These are phyloP conservation scores for Quillaja saponaria DNA, from an alignment of 306 rosid genomes.

Conservation along the genomic window DNA sequence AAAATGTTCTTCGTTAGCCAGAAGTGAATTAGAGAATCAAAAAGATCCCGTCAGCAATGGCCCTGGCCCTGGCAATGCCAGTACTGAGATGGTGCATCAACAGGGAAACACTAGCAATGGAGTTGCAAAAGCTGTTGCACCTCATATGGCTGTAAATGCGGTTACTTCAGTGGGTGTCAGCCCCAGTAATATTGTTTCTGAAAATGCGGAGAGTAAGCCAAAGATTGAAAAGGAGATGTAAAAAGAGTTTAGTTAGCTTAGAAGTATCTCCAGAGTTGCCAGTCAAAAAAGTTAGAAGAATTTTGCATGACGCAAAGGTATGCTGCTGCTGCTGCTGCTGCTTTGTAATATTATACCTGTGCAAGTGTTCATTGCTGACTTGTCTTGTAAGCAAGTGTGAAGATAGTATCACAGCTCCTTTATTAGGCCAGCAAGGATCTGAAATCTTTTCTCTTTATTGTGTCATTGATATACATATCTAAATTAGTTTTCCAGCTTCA, in stretches of 20 bases:
- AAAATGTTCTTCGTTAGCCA: slow-evolving; percentile 71
- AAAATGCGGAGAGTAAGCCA: slow-evolving; percentile 54
- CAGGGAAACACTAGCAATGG: slow-evolving; percentile 51
- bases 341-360: slow-evolving; percentile 25
- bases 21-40: slow-evolving; percentile 55
- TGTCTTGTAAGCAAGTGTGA: slow-evolving; percentile 31
- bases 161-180: slow-evolving; percentile 40
- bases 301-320: slow-evolving; percentile 27
- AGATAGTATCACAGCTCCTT: slow-evolving; percentile 39
- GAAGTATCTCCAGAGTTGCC: slow-evolving; percentile 38
- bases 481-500: slow-evolving; percentile 52
- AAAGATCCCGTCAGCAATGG: slow-evolving; percentile 50
- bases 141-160: slow-evolving; percentile 35
- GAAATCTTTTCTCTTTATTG: slow-evolving; percentile 29
- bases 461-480: slow-evolving; percentile 47
- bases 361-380: slow-evolving; percentile 35
- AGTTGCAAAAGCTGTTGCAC: slow-evolving; percentile 43
- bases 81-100: slow-evolving; percentile 40
- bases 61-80: slow-evolving; percentile 46
- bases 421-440: slow-evolving; percentile 40
- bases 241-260: slow-evolving; percentile 37
- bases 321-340: slow-evolving; percentile 36
- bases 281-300: slow-evolving; percentile 17
- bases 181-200: slow-evolving; percentile 43
- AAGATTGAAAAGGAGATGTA: slow-evolving; percentile 47